phyloP scores from a whole-genome alignment of 495 filamentous ascomycete genomes.

The Aspergillus campestris region DNA sequence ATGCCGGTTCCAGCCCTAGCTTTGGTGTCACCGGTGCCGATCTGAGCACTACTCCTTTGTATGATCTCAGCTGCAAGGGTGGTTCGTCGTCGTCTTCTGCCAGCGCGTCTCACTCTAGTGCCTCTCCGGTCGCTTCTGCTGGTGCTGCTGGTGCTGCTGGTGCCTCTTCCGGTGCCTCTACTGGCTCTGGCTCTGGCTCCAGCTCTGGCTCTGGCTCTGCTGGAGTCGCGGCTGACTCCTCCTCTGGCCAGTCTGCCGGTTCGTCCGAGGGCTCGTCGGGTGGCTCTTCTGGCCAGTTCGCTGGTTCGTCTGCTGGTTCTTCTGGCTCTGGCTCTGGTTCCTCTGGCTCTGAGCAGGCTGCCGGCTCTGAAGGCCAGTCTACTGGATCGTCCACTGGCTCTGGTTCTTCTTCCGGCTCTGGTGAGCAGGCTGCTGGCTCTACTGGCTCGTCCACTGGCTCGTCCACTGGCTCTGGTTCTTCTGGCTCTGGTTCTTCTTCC shows the following conservation, averaged over 20 bases:
- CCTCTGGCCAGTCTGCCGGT: constrained; percentile 5
- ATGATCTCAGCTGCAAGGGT: constrained; percentile 51
- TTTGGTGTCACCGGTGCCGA: constrained; percentile 56
- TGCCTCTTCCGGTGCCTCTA: constrained; percentile 9
- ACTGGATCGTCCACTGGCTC: constrained; percentile 3
- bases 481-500: background rate
- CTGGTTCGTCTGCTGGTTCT: too few species aligned
- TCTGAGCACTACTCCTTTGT: constrained; percentile 51
- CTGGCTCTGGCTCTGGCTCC: constrained; percentile 6
- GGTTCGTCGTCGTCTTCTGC: constrained; percentile 15
- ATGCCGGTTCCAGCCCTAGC: constrained; percentile 56
- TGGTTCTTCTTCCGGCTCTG: constrained; percentile 6
- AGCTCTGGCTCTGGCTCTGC: constrained; percentile 9
- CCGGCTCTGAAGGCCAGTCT: background rate
- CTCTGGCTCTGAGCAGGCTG: constrained; percentile 8
- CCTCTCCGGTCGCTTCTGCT: background rate
- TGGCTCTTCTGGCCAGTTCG: background rate
- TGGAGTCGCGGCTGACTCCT: too few species aligned
- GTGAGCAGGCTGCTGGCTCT: constrained; percentile 2
- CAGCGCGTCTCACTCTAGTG: constrained; percentile 12
- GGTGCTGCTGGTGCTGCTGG: constrained; percentile 1
- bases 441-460: constrained; percentile 8
- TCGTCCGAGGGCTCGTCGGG: constrained; percentile 6
- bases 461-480: constrained; percentile 8
- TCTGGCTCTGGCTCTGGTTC: constrained; percentile 10